Conservation (phyloP, 2,329 filamentous ascomycete genomes). For the Metarhizium album region DNA sequence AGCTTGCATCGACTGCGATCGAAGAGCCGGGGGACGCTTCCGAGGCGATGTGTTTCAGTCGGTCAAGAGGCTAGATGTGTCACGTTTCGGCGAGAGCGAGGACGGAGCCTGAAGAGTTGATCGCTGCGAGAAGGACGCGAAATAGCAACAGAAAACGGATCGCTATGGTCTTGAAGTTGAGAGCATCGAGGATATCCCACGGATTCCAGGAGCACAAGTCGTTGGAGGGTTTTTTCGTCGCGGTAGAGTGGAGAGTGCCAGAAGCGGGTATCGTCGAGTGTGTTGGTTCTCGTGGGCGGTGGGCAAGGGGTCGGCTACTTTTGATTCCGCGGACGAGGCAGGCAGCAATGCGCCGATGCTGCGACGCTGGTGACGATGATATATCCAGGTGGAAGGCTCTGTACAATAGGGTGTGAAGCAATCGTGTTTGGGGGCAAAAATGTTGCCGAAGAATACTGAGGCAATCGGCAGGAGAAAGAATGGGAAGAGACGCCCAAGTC, state of each 20-base stretch:
- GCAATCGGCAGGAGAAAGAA: not conserved
- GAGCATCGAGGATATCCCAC: conserved; percentile 1
- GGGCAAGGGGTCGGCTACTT: not conserved
- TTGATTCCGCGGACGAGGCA: not conserved
- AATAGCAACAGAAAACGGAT: not conserved
- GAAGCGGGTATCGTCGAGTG: conserved; percentile 4
- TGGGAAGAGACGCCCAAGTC: not conserved
- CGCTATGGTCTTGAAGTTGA: conserved; percentile 1
- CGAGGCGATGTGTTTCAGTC: not conserved
- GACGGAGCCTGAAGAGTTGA: not conserved
- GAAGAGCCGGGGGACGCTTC: not conserved
- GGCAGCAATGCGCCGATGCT: not conserved
- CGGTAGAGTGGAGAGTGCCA: conserved; percentile 2
- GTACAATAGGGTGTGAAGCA: no score
- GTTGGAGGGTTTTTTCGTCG: not conserved
- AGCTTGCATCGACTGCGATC: conserved; percentile 11
- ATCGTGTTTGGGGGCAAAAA: no score
- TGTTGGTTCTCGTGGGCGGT: not conserved
- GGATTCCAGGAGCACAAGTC: not conserved
- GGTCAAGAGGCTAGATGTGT: not conserved
- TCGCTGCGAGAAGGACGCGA: not conserved
- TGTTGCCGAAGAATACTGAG: not conserved
- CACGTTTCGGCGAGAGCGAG: not conserved
- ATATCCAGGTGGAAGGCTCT: not conserved
- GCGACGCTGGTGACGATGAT: not conserved